Conservation (phyloP, 352 stramenopile genomes). For the Globisporangium polare region DNA sequence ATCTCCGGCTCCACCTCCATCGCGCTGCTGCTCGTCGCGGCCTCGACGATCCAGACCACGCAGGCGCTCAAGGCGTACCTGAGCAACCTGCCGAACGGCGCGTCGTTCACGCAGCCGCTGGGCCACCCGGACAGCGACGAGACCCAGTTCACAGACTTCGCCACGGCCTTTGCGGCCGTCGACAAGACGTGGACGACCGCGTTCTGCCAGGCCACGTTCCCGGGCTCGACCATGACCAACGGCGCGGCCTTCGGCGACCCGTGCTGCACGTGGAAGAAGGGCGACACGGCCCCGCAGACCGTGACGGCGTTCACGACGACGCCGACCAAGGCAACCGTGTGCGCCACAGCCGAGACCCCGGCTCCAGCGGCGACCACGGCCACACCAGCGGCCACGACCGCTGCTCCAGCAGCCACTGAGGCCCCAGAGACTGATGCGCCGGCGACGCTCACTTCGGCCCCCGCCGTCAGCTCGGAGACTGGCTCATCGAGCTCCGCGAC, state of each 20-base stretch:
- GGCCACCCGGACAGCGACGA: slow-evolving; percentile 29
- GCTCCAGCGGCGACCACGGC: slow-evolving; percentile 31
- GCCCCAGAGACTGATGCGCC: neutral
- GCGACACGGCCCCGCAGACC: slow-evolving; percentile 23
- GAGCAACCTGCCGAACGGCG: slow-evolving; percentile 37
- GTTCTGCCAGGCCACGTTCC: slow-evolving; percentile 34
- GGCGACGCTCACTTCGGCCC: slow-evolving; percentile 20
- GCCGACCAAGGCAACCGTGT: neutral
- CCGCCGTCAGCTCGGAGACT: slow-evolving; percentile 17
- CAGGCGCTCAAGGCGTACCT: slow-evolving; percentile 30
- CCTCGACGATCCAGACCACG: slow-evolving; percentile 76
- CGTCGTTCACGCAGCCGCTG: slow-evolving; percentile 26
- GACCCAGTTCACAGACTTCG: slow-evolving; percentile 18
- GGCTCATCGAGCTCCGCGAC: neutral
- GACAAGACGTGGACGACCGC: slow-evolving; percentile 25
- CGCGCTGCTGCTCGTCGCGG: slow-evolving; percentile 71
- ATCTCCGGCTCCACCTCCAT: slow-evolving; percentile 30
- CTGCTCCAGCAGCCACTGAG: neutral
- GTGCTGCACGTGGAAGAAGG: slow-evolving; percentile 40
- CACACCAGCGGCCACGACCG: neutral
- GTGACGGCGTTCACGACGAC: slow-evolving; percentile 20
- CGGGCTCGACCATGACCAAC: slow-evolving; percentile 29
- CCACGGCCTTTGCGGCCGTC: slow-evolving; percentile 24
- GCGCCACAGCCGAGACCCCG: slow-evolving; percentile 7
- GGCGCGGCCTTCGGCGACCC: slow-evolving; percentile 38